These are phyloP conservation scores for Penicillium taxi DNA, from an alignment of 495 filamentous ascomycete genomes.

Conservation along the genomic window DNA sequence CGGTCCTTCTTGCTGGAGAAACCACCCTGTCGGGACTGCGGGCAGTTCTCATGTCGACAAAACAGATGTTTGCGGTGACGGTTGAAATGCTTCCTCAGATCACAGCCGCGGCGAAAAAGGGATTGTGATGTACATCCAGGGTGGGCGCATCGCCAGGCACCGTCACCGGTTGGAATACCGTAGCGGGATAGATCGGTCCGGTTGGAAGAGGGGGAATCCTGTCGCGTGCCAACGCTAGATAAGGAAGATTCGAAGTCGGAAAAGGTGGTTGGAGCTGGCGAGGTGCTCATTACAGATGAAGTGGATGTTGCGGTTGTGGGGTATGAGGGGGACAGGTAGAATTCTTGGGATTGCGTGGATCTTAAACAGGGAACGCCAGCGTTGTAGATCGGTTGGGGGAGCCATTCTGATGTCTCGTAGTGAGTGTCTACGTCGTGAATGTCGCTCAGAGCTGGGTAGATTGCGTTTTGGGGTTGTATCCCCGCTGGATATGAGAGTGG, in stretches of 20 bases:
- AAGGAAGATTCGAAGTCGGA: slow-evolving; percentile 14
- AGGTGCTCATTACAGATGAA: slow-evolving; percentile 12
- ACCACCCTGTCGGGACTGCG: slow-evolving; percentile 46
- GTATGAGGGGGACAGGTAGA: slow-evolving; percentile 13
- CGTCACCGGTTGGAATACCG: slow-evolving; percentile 24
- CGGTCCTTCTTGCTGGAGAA: slow-evolving; percentile 61
- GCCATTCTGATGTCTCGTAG: slow-evolving; percentile 10
- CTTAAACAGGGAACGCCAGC: neutral
- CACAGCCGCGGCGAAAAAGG: slow-evolving; percentile 52
- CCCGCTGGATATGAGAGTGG: slow-evolving; percentile 5
- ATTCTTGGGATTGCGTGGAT: slow-evolving; percentile 4
- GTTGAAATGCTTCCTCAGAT: slow-evolving; percentile 58
- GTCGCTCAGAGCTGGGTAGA: slow-evolving; percentile 9
- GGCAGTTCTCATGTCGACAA: slow-evolving; percentile 54
- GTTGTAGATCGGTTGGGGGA: slow-evolving; percentile 1
- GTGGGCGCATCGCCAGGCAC: slow-evolving; percentile 49
- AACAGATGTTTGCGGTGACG: slow-evolving; percentile 55
- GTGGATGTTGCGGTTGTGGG: slow-evolving; percentile 5
- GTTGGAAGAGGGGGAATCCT: slow-evolving; percentile 9
- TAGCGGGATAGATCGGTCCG: slow-evolving; percentile 25
- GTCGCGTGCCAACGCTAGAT: slow-evolving; percentile 1
- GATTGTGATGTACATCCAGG: slow-evolving; percentile 50
- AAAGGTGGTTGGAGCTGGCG: slow-evolving; percentile 12
- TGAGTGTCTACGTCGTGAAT: slow-evolving; percentile 4
- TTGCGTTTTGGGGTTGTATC: slow-evolving; percentile 5